phyloP scores from a whole-genome alignment of 305 asterid genomes.

The Solanum hybrid region DNA sequence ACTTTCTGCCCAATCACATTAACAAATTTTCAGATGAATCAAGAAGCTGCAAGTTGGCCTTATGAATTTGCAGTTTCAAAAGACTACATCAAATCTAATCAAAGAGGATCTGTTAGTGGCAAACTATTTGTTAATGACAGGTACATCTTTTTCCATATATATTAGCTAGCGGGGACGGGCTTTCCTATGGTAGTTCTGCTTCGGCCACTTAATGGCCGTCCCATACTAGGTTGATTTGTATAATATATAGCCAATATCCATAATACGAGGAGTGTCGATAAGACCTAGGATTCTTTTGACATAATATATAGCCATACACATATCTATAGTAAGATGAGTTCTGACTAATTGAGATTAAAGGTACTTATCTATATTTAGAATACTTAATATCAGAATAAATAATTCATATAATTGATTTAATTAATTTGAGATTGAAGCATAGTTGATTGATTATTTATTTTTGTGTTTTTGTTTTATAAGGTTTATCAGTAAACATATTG shows the following conservation, averaged over 20 bases:
- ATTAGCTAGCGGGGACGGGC: neutral
- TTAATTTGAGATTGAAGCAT: neutral
- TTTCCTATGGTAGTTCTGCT: no score
- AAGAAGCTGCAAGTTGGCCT: constrained; percentile 55
- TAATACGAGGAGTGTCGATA: neutral
- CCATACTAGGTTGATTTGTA: neutral
- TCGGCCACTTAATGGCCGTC: neutral
- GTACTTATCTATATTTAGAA: neutral
- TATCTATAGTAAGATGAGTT: no score
- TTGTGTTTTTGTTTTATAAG: constrained; percentile 7
- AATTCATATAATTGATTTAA: neutral
- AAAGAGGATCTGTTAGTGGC: constrained; percentile 48
- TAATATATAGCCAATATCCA: neutral
- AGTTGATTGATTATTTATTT: neutral
- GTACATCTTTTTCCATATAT: constrained; percentile 1
- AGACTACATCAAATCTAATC: constrained; percentile 34
- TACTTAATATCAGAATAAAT: neutral
- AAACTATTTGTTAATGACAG: constrained; percentile 45
- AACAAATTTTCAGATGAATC: constrained; percentile 27
- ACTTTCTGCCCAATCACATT: neutral
- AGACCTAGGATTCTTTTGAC: neutral
- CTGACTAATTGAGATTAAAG: neutral
- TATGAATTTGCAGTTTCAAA: constrained; percentile 40
- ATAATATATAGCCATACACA: neutral
- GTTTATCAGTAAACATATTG: constrained; percentile 9